phyloP scores from a whole-genome alignment of 805 yeast genomes.

The Saccharomyces cerevisiae region DNA sequence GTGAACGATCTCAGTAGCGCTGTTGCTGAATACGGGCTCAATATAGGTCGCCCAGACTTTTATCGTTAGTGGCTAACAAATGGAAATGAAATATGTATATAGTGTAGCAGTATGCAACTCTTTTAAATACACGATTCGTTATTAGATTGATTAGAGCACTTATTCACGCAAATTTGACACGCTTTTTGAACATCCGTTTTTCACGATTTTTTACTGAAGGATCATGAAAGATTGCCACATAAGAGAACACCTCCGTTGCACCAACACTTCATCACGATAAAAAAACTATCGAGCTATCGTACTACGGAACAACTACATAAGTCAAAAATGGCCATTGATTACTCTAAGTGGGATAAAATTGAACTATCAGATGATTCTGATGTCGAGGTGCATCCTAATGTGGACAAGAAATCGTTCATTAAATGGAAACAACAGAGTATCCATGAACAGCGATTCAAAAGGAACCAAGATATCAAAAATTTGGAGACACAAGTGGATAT shows the following conservation, averaged over 20 bases:
- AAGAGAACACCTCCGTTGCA: neutral
- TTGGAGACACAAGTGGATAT: slow-evolving; percentile 70
- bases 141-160: neutral
- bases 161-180: neutral
- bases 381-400: slow-evolving; percentile 95
- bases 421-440: slow-evolving; percentile 96
- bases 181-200: neutral
- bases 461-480: slow-evolving; percentile 69
- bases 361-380: slow-evolving; percentile 96
- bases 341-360: slow-evolving; percentile 95
- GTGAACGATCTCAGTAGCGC: slow-evolving; percentile 93
- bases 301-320: neutral
- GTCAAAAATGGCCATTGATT: slow-evolving; percentile 68
- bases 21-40: slow-evolving; percentile 83
- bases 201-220: neutral
- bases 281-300: neutral
- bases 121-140: neutral
- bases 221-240: neutral
- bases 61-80: slow-evolving; percentile 48
- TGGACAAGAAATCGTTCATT: slow-evolving; percentile 85
- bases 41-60: slow-evolving; percentile 86
- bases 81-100: neutral
- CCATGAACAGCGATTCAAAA: slow-evolving; percentile 80
- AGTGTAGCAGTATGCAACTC: neutral
- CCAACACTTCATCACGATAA: neutral